phyloP scores from a whole-genome alignment of 2,329 filamentous ascomycete species.

The Arthroderma sp. region DNA sequence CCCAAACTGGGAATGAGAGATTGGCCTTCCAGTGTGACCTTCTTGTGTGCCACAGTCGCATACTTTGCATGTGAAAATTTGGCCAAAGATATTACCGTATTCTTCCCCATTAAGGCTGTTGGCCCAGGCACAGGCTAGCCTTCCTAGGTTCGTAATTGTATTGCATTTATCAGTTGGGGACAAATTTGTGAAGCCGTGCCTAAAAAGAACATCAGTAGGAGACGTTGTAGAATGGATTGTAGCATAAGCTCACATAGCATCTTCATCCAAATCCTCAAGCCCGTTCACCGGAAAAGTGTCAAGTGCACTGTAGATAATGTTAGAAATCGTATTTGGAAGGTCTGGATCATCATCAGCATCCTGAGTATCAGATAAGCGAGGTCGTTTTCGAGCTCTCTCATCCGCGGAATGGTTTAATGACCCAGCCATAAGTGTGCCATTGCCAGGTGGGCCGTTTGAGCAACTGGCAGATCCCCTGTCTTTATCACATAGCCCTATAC shows the following conservation, averaged over 20 bases:
- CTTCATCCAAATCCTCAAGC: constrained; percentile 31
- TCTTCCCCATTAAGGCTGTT: constrained; percentile 31
- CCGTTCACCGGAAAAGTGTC: constrained; percentile 24
- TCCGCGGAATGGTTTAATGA: constrained; percentile 12
- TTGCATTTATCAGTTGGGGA: constrained; percentile 42
- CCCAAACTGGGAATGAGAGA: constrained; percentile 18
- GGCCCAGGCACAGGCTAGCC: constrained; percentile 45
- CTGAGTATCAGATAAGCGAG: constrained; percentile 25
- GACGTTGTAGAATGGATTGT: background rate
- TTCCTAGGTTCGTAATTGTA: constrained; percentile 45
- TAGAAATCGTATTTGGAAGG: constrained; percentile 24
- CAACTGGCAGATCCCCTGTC: background rate
- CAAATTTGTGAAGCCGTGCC: constrained; percentile 36
- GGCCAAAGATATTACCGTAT: constrained; percentile 17
- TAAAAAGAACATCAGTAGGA: constrained; percentile 16
- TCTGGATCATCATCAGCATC: constrained; percentile 24
- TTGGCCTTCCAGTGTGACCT: constrained; percentile 12
- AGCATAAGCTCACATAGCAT: constrained; percentile 38
- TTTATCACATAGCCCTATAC: constrained; percentile 1
- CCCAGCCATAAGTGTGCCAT: constrained; percentile 6
- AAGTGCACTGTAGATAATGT: constrained; percentile 25
- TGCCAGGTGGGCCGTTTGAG: background rate
- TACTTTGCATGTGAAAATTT: constrained; percentile 23
- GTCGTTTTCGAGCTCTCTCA: constrained; percentile 25
- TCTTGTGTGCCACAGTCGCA: constrained; percentile 27